Conservation (phyloP, 768 basidiomycete genomes). For the Termitomyces sp. region DNA sequence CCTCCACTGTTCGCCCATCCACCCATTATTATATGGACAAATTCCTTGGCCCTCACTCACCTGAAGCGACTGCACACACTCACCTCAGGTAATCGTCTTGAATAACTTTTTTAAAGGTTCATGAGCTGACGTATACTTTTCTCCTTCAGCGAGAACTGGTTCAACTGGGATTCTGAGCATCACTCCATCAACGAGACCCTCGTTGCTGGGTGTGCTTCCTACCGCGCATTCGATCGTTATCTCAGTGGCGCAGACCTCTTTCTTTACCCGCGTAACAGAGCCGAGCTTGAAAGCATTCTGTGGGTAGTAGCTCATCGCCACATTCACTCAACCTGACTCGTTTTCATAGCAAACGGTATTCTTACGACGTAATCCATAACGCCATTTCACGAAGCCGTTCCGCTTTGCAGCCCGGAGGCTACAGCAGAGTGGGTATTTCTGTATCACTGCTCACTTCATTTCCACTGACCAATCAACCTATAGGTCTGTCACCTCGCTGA, state of each 20-base stretch:
- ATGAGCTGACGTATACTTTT: slow-evolving; percentile 12
- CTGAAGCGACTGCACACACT: slow-evolving; percentile 68
- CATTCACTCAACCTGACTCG: slow-evolving; percentile 5
- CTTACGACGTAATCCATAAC: slow-evolving; percentile 80
- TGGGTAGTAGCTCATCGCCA: slow-evolving; percentile 29
- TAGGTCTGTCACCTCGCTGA: slow-evolving; percentile 72
- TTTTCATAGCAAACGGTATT: slow-evolving; percentile 58
- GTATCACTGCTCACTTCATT: background rate
- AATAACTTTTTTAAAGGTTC: slow-evolving; percentile 17
- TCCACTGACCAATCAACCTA: background rate
- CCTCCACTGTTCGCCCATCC: slow-evolving; percentile 11
- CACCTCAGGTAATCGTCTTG: slow-evolving; percentile 51
- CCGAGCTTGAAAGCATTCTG: slow-evolving; percentile 72
- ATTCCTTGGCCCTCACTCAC: slow-evolving; percentile 69
- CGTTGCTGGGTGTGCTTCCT: slow-evolving; percentile 76
- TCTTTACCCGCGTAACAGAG: slow-evolving; percentile 59
- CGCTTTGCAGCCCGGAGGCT: slow-evolving; percentile 52
- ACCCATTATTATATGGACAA: slow-evolving; percentile 54
- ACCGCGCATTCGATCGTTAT: slow-evolving; percentile 74
- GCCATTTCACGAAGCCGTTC: slow-evolving; percentile 68
- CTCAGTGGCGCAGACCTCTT: slow-evolving; percentile 69
- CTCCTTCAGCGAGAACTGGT: slow-evolving; percentile 55
- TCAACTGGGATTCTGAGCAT: slow-evolving; percentile 67
- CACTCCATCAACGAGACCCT: slow-evolving; percentile 69
- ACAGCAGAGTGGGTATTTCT: slow-evolving; percentile 35